These are phyloP conservation scores for Spathaspora hagerdaliae DNA, from an alignment of 805 yeast genomes.

Conservation along the genomic window DNA sequence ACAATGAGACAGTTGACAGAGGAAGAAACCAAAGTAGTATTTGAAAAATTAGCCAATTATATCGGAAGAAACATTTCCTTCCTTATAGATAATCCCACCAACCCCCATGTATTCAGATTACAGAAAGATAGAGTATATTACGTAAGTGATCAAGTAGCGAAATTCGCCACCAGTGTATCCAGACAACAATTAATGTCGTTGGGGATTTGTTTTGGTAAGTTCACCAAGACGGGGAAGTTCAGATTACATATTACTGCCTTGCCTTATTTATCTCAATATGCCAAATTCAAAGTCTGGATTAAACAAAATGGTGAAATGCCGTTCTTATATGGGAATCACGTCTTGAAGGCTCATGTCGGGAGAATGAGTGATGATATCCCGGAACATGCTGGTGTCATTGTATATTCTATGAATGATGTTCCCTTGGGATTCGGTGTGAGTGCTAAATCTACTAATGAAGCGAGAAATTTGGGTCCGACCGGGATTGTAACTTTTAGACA, in stretches of 20 bases:
- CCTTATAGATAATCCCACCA: constrained; percentile 77
- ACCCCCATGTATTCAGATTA: constrained; percentile 90
- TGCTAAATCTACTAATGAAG: constrained; percentile 86
- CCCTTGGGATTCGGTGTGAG: constrained; percentile 96
- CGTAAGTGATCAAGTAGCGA: constrained; percentile 77
- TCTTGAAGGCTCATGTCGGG: constrained; percentile 93
- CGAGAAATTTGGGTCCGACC: constrained; percentile 86
- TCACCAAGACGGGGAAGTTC: constrained; percentile 96
- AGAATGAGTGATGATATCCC: constrained; percentile 97
- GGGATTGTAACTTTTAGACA: constrained; percentile 95
- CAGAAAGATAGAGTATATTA: constrained; percentile 97
- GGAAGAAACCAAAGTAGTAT: constrained; percentile 93
- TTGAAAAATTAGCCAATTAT: constrained; percentile 93
- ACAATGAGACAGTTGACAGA: constrained; percentile 92
- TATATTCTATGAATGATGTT: constrained; percentile 85
- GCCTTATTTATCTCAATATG: constrained; percentile 76
- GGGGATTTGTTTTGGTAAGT: constrained; percentile 92
- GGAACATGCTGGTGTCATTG: constrained; percentile 93
- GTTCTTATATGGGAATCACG: constrained; percentile 92
- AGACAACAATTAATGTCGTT: constrained; percentile 87
- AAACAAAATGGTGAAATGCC: constrained; percentile 99
- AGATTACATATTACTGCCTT: constrained; percentile 91
- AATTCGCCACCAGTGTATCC: constrained; percentile 85
- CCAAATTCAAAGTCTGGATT: constrained; percentile 94
- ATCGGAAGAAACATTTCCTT: constrained; percentile 93